phyloP scores from a whole-genome alignment of 768 basidiomycete genomes.

The Rubroboletus pulcherrimus region DNA sequence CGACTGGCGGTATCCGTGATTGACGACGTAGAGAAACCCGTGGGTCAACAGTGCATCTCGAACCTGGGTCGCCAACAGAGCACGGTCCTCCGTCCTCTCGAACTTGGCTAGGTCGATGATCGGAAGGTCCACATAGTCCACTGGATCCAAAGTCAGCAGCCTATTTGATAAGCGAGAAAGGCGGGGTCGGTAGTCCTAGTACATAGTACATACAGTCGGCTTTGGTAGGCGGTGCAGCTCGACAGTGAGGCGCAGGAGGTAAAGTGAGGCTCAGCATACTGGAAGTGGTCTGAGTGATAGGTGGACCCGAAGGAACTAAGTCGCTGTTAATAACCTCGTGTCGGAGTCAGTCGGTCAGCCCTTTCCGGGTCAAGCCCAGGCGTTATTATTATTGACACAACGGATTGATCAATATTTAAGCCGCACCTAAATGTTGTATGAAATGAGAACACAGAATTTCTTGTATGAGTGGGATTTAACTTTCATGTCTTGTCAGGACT shows the following conservation, averaged over 20 bases:
- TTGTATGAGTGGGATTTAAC: too few species aligned
- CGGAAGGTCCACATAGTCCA: constrained; percentile 49
- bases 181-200: not conserved
- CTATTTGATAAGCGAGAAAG: not conserved
- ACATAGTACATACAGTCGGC: constrained; percentile 30
- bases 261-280: constrained; percentile 32
- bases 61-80: constrained; percentile 37
- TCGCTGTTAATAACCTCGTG: not conserved
- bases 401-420: too few species aligned
- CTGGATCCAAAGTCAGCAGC: constrained; percentile 26
- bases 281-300: not conserved
- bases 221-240: constrained; percentile 33
- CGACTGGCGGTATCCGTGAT: constrained; percentile 37
- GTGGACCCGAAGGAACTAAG: not conserved
- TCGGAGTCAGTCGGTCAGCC: not conserved
- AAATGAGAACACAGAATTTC: too few species aligned
- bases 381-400: not conserved
- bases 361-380: not conserved
- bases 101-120: constrained; percentile 49
- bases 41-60: constrained; percentile 43
- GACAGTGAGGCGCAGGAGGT: constrained; percentile 37
- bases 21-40: constrained; percentile 42
- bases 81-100: constrained; percentile 35
- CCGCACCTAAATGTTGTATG: too few species aligned
- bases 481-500: too few species aligned